Conservation (phyloP, 495 filamentous ascomycete genomes). For the Pseudotulostoma volvatum region DNA sequence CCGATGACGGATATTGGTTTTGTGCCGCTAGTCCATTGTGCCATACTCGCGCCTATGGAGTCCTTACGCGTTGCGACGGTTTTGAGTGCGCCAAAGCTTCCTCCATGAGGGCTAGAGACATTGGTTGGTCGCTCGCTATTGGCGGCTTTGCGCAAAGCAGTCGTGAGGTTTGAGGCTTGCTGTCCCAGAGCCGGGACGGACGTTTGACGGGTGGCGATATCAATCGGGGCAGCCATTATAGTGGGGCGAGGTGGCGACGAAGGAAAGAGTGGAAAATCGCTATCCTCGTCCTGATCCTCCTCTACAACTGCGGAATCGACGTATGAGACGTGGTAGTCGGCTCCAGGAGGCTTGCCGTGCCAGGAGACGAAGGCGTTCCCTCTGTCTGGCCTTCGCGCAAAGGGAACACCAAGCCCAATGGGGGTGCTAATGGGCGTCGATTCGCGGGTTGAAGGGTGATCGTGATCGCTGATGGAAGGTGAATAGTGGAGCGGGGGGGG, state of each 20-base stretch:
- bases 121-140: slow-evolving; percentile 15
- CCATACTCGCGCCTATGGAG: slow-evolving; percentile 43
- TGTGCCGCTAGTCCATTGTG: slow-evolving; percentile 53
- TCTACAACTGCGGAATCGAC: slow-evolving; percentile 20
- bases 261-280: slow-evolving; percentile 30
- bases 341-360: slow-evolving; percentile 18
- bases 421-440: slow-evolving; percentile 28
- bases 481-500: slow-evolving; percentile 26
- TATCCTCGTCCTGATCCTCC: slow-evolving; percentile 14
- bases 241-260: slow-evolving; percentile 12
- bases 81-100: slow-evolving; percentile 25
- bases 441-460: slow-evolving; percentile 26
- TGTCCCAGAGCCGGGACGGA: slow-evolving; percentile 45
- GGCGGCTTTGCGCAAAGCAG: slow-evolving; percentile 37
- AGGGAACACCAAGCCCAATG: slow-evolving; percentile 26
- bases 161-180: slow-evolving; percentile 45
- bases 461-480: slow-evolving; percentile 22
- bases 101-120: slow-evolving; percentile 1
- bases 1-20: slow-evolving; percentile 75
- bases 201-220: slow-evolving; percentile 46
- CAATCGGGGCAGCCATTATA: slow-evolving; percentile 46
- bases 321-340: slow-evolving; percentile 11
- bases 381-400: slow-evolving; percentile 24
- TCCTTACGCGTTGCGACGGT: slow-evolving; percentile 42
- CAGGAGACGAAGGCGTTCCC: slow-evolving; percentile 25